Evolutionary conservation across 2,329 filamentous ascomycete species (phyloP).

Genomic region (Aspergillus sp.): DNA sequence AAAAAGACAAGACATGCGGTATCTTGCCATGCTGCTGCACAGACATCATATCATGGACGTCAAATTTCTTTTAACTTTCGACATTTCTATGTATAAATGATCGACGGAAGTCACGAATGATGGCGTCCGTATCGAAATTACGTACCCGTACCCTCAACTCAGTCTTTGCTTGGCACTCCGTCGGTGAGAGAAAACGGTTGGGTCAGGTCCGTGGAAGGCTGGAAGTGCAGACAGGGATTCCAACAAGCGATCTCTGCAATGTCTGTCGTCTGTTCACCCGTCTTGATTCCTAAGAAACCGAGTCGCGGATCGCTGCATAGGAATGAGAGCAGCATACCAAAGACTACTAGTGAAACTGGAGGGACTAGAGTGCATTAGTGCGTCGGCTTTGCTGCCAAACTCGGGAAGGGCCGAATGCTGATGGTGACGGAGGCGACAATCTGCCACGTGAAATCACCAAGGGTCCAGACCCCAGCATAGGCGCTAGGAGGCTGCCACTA

Average conservation of each 20-base stretch:
- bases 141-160: not conserved
- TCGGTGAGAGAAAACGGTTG: not conserved
- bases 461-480: conserved; percentile 24
- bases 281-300: not conserved
- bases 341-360: conserved; percentile 2
- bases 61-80: not conserved
- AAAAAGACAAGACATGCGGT: not conserved
- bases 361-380: conserved; percentile 16
- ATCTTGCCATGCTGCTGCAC: not conserved
- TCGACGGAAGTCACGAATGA: not conserved
- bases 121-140: not conserved
- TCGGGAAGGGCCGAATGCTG: conserved; percentile 28
- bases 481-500: conserved; percentile 15
- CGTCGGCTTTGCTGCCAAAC: conserved; percentile 32
- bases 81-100: conserved; percentile 1
- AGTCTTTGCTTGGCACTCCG: not conserved
- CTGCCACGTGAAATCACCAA: conserved; percentile 27
- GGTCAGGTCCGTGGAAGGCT: not conserved
- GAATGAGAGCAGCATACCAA: not conserved
- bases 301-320: not conserved
- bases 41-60: not conserved
- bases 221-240: not conserved
- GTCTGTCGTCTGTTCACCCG: not conserved
- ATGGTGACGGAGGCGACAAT: conserved; percentile 19
- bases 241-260: not conserved